Percentiles rank a stretch among this genome's conserved stretches.
Evolutionary conservation across 805 yeast genomes (phyloP).

Genomic region (Saccharomyces kudriavzevii): DNA sequence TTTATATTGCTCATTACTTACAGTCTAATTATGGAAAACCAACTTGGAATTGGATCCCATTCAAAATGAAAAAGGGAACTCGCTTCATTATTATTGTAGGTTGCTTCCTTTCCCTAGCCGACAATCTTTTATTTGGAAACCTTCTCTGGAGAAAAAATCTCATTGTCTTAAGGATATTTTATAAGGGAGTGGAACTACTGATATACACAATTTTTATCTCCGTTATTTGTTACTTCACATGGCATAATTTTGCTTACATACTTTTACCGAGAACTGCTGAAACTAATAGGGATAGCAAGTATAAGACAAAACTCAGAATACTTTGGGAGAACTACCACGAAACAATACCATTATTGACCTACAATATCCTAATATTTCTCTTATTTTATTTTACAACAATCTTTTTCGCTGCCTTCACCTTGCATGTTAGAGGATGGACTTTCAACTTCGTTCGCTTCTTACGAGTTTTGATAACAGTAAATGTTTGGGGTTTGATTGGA

Average conservation of each 20-base stretch:
- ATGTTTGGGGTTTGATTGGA: constrained; percentile 29
- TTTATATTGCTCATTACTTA: constrained; percentile 24
- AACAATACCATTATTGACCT: constrained; percentile 21
- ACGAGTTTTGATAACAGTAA: constrained; percentile 24
- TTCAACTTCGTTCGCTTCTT: constrained; percentile 16
- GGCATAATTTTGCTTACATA: constrained; percentile 21
- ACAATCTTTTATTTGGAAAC: constrained; percentile 10
- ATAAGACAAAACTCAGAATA: constrained; percentile 5
- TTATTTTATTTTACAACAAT: constrained; percentile 15
- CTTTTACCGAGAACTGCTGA: constrained; percentile 14
- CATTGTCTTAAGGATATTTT: constrained; percentile 1
- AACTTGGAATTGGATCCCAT: constrained; percentile 16
- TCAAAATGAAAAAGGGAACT: constrained; percentile 14
- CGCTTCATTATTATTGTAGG: constrained; percentile 14
- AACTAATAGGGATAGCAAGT: constrained; percentile 1
- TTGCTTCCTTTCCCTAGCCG: constrained; percentile 5
- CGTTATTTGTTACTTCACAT: constrained; percentile 14
- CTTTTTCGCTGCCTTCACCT: constrained; percentile 6
- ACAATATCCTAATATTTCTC: constrained; percentile 13
- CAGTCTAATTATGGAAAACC: constrained; percentile 11
- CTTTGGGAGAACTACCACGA: constrained; percentile 25
- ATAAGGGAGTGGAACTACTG: constrained; percentile 6
- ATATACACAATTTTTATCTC: constrained; percentile 13
- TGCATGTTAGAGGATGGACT: constrained; percentile 16
- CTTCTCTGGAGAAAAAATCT: constrained; percentile 3